Percentiles rank a stretch among this genome's conserved stretches.
Conservation (phyloP, 805 yeast species). For the Saturnispora bothae region DNA sequence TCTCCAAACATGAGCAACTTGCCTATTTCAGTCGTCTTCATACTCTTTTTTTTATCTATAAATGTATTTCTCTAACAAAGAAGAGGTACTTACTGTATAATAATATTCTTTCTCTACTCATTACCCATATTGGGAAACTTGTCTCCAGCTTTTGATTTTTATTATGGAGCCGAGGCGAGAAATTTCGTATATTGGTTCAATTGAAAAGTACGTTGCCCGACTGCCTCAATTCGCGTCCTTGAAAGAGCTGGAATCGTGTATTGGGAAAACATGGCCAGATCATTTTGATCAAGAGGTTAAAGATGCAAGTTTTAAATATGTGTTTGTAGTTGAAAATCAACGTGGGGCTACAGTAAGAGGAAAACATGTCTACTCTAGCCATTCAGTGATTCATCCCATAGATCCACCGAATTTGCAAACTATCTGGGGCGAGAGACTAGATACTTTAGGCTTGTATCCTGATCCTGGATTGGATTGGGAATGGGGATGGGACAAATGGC, state of each 20-base stretch:
- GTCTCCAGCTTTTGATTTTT: no score
- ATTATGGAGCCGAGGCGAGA: no score
- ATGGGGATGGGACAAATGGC: conserved; percentile 50
- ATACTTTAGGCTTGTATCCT: conserved; percentile 26
- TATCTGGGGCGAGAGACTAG: conserved; percentile 30
- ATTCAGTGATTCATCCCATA: conserved; percentile 35
- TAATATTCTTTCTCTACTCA: no score
- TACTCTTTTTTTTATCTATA: no score
- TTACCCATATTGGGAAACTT: no score
- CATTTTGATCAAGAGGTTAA: neutral
- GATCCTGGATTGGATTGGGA: conserved; percentile 41
- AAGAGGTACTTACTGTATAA: no score
- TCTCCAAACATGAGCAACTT: conserved; percentile 28
- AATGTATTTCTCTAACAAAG: no score
- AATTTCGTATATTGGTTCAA: no score
- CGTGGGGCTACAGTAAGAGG: conserved; percentile 45
- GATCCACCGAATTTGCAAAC: conserved; percentile 44
- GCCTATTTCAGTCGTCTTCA: conserved; percentile 5
- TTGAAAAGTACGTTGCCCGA: conserved; percentile 1
- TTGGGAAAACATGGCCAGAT: neutral
- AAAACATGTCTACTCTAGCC: conserved; percentile 36
- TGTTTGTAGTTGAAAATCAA: conserved; percentile 42
- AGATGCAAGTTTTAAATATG: conserved; percentile 19
- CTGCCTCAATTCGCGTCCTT: conserved; percentile 5
- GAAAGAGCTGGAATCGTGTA: neutral